These are phyloP conservation scores for Bolboschoenus planiculmis DNA, from an alignment of 176 grass and related monocot genomes.

Conservation along the genomic window DNA sequence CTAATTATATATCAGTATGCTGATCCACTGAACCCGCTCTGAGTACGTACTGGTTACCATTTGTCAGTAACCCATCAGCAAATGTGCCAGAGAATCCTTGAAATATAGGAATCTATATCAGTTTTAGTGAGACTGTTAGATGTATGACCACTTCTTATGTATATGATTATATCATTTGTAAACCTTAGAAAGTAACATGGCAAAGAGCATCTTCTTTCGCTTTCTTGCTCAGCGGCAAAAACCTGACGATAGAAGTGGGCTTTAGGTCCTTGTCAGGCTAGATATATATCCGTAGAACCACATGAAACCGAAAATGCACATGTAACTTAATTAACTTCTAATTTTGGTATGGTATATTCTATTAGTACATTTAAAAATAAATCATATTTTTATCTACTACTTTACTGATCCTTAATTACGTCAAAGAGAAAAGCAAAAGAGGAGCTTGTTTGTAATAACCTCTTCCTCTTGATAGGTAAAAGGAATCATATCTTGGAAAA, in stretches of 20 bases:
- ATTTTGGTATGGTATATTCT: no score
- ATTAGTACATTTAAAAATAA: background rate
- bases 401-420: background rate
- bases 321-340: background rate
- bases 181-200: background rate
- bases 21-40: background rate
- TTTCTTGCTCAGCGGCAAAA: constrained; percentile 4
- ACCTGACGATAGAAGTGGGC: constrained; percentile 7
- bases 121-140: background rate
- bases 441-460: background rate
- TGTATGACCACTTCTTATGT: background rate
- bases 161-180: background rate
- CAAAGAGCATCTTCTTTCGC: constrained; percentile 7
- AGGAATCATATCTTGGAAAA: constrained; percentile 23
- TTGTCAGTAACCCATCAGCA: background rate
- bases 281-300: background rate
- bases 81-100: background rate
- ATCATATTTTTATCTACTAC: background rate
- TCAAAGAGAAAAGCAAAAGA: background rate
- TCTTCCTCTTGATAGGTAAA: background rate
- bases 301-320: background rate
- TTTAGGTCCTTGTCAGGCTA: background rate
- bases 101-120: background rate
- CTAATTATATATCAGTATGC: background rate
- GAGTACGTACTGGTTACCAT: background rate